These are phyloP conservation scores for Clarireedia paspali DNA, from an alignment of 2,329 filamentous ascomycete genomes.

Conservation along the genomic window DNA sequence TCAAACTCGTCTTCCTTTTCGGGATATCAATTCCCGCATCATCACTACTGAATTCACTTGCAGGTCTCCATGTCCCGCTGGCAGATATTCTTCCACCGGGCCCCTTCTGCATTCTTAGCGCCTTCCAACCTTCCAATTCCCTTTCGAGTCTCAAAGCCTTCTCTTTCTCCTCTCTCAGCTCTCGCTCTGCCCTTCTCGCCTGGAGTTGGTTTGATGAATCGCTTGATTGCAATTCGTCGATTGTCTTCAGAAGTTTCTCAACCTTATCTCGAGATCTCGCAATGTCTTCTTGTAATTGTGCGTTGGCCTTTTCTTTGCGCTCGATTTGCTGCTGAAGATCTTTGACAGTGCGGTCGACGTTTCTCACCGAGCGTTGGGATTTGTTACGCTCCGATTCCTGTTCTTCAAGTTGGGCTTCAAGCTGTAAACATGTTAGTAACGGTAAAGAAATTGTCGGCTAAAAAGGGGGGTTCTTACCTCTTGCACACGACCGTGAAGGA, in stretches of 20 bases:
- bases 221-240: constrained; percentile 86
- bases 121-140: constrained; percentile 78
- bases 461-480: constrained; percentile 56
- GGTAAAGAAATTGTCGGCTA: neutral
- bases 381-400: constrained; percentile 73
- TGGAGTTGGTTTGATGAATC: constrained; percentile 77
- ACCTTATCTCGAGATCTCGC: constrained; percentile 82
- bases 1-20: constrained; percentile 58
- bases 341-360: constrained; percentile 88
- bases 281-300: constrained; percentile 75
- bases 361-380: constrained; percentile 80
- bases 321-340: constrained; percentile 90
- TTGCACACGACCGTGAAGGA: constrained; percentile 88
- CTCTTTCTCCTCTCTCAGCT: constrained; percentile 82
- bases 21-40: constrained; percentile 44
- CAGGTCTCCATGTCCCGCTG: constrained; percentile 18
- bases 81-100: constrained; percentile 17
- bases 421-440: constrained; percentile 42
- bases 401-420: constrained; percentile 78
- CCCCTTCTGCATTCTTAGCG: constrained; percentile 54
- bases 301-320: constrained; percentile 81
- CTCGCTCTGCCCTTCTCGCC: constrained; percentile 79
- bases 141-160: constrained; percentile 74
- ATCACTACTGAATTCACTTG: constrained; percentile 31
- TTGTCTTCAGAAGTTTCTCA: constrained; percentile 79